Evolutionary conservation across 208 protist species (phyloP).

Genomic region (Leishmania gerbilli): DNA sequence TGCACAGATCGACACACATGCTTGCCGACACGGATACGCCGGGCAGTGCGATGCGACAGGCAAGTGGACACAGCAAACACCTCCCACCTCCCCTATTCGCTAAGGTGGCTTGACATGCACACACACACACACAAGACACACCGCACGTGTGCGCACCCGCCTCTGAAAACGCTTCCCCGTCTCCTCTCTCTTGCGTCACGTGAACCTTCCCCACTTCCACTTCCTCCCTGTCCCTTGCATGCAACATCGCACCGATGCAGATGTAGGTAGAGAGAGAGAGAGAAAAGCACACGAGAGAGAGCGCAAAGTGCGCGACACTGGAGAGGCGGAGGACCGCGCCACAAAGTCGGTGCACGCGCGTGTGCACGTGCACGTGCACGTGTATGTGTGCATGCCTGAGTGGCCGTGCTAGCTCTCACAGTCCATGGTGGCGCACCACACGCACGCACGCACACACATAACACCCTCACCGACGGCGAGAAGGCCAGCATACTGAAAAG

Average conservation of each 20-base stretch:
- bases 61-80: background rate
- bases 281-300: background rate
- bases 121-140: conserved; percentile 7
- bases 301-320: background rate
- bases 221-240: background rate
- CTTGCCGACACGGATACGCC: background rate
- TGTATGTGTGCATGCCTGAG: conserved; percentile 6
- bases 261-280: background rate
- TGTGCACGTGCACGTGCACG: background rate
- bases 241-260: background rate
- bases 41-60: background rate
- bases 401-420: conserved; percentile 8
- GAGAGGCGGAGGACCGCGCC: background rate
- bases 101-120: conserved; percentile 4
- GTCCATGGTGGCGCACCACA: background rate
- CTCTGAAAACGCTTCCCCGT: background rate
- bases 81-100: background rate
- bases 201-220: background rate
- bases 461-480: background rate
- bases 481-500: conserved; percentile 1
- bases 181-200: background rate
- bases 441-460: background rate
- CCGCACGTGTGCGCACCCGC: background rate
- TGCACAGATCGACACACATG: background rate
- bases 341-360: background rate